Percentiles rank a stretch among this genome's conserved stretches.
Conservation (phyloP, 2,329 filamentous ascomycete species). For the Verticillium isaacii region DNA sequence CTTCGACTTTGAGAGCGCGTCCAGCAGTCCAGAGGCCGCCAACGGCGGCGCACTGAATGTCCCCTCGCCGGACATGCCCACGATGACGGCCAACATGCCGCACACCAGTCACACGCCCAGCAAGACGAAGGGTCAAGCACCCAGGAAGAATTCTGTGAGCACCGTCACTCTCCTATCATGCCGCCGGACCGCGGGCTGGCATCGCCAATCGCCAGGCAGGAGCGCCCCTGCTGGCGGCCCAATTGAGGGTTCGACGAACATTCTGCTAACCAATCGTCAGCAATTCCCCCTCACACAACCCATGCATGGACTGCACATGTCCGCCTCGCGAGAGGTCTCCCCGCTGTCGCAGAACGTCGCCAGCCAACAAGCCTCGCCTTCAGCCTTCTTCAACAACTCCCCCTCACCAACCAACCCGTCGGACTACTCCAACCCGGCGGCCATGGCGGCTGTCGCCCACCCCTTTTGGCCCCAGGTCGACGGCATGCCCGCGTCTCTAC, state of each 20-base stretch:
- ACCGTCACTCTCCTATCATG: neutral
- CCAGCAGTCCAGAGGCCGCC: slow-evolving; percentile 47
- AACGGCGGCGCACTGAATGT: slow-evolving; percentile 22
- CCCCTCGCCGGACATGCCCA: slow-evolving; percentile 38
- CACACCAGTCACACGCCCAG: slow-evolving; percentile 17
- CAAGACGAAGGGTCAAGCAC: slow-evolving; percentile 18
- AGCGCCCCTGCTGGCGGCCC: neutral
- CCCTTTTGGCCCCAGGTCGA: slow-evolving; percentile 17
- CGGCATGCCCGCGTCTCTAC: neutral
- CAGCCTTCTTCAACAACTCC: slow-evolving; percentile 38
- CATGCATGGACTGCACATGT: slow-evolving; percentile 42
- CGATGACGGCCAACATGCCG: slow-evolving; percentile 28
- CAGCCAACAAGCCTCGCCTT: slow-evolving; percentile 49
- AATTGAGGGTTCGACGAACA: neutral
- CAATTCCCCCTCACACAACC: slow-evolving; percentile 47
- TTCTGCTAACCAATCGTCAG: slow-evolving; percentile 22
- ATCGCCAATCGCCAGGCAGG: neutral
- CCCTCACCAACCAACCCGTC: slow-evolving; percentile 42
- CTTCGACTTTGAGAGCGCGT: slow-evolving; percentile 55
- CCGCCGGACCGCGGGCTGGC: neutral
- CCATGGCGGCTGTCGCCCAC: slow-evolving; percentile 19
- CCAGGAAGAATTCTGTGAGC: slow-evolving; percentile 25
- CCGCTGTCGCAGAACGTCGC: slow-evolving; percentile 44
- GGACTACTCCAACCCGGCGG: slow-evolving; percentile 19
- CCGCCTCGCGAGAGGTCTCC: slow-evolving; percentile 48